Base-by-base conservation (phyloP, 2,329 filamentous ascomycete species). In the Penicillium sp. region DNA sequence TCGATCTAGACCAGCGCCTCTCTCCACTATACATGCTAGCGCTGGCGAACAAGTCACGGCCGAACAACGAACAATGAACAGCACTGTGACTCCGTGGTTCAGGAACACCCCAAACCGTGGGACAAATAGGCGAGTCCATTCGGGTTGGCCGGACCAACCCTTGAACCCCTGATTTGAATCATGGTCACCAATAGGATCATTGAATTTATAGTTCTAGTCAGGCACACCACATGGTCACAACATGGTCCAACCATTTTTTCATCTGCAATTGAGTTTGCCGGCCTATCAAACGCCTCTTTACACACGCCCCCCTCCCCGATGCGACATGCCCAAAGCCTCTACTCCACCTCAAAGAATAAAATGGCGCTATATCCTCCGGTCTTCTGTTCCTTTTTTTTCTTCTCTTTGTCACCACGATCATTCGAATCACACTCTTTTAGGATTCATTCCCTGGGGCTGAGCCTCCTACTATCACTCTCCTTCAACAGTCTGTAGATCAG, bases 401-500 rank as follows among this genome's bases (percentile, higher is more conserved):
- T 42, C 38, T 32, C 19, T 49, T 49, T 34, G 36, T 19, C n/a
- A 50, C 27, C 34, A 53, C 50, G 19, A 40, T 53, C 50, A 29
- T 50, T 53, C 29, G 47, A 49, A 41, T 48, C 51, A 53, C 46
- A 50, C 51, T 50, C 50, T n/a, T 53, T 53, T 50, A 14, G 39
- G 23, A 53, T 53, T 43, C 45, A 9, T 32, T n/a, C 30, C 16
- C 13, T 44, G 46, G 23, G 51, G 51, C 46, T 44, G 51, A 32
- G 51, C 51, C 51, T 53, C 40, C 18, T n/a, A 13, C 27, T 38
- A 13, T 3, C 39, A 50, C 46, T 50, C 19, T 44, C 51, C 39
- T 53, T 44, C 39, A 36, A 41, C 39, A 38, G 51, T 53, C 51
- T 53, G 51, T 53, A 53, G 51, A 53, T 53, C 51, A 50, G 51